A percentile compares a stretch with the other conserved stretches of the same genome.
Evolutionary conservation across 805 yeast genomes (phyloP).

Genomic region (Suhomyces kilbournensis): DNA sequence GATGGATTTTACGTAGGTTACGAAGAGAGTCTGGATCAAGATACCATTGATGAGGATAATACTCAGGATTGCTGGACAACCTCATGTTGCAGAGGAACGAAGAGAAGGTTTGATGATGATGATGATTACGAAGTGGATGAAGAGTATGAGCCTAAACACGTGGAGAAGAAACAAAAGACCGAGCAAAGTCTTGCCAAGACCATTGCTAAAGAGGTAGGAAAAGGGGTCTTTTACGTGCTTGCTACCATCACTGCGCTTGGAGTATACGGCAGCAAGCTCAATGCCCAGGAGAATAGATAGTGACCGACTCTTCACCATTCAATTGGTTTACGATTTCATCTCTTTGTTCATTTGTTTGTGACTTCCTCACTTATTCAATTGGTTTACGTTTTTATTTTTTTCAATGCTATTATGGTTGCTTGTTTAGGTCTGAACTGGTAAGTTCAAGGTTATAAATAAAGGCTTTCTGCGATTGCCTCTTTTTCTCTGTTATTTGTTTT

Average conservation of each 20-base stretch:
- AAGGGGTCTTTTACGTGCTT: constrained; percentile 29
- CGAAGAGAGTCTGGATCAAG: background rate
- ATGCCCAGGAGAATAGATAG: background rate
- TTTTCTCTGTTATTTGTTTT: background rate
- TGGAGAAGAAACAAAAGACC: constrained; percentile 14
- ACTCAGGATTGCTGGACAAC: background rate
- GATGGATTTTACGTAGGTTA: background rate
- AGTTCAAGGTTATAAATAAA: background rate
- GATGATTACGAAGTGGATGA: constrained; percentile 2
- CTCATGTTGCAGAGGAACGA: background rate
- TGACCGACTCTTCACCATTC: background rate
- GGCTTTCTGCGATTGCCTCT: background rate
- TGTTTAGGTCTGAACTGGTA: background rate
- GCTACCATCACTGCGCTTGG: constrained; percentile 36
- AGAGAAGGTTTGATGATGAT: constrained; percentile 10
- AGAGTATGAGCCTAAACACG: constrained; percentile 1
- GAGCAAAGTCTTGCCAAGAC: constrained; percentile 9
- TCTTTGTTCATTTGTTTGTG: too few species aligned
- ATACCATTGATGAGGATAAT: background rate
- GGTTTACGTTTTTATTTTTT: background rate
- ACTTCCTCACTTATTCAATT: too few species aligned
- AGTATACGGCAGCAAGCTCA: constrained; percentile 29
- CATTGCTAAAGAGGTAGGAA: constrained; percentile 28
- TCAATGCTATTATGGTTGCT: background rate
- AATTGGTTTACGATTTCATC: background rate